Conservation (phyloP, 306 rosid species). For the Lagenaria siceraria region DNA sequence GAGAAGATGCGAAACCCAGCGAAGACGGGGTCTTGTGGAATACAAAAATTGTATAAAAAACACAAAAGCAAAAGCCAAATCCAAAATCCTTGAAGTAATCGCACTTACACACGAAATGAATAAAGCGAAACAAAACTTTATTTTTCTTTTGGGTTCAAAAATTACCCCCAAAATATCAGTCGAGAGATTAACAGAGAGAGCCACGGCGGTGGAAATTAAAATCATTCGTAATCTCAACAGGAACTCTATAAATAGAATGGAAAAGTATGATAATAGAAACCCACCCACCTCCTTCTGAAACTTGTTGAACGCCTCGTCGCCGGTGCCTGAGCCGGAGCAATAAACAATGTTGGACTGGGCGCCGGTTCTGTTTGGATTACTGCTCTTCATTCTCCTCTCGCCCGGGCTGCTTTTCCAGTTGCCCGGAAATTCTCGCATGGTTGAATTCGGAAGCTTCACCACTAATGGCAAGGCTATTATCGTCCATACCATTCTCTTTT, state of each 20-base stretch:
- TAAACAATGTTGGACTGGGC: constrained; percentile 43
- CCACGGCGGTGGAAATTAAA: neutral
- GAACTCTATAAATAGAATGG: neutral
- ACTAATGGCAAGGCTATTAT: constrained; percentile 41
- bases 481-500: constrained; percentile 37
- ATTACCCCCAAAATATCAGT: neutral
- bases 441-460: constrained; percentile 35
- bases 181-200: neutral
- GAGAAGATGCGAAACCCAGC: neutral
- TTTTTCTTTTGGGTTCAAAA: neutral
- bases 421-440: constrained; percentile 24
- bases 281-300: neutral
- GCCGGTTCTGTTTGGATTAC: constrained; percentile 28
- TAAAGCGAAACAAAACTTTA: neutral
- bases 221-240: neutral
- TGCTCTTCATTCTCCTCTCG: constrained; percentile 41
- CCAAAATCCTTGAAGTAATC: neutral
- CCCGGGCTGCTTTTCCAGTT: constrained; percentile 47
- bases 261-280: neutral
- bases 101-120: neutral
- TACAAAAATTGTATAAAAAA: neutral
- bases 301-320: neutral
- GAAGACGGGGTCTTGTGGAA: neutral
- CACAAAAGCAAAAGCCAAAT: neutral
- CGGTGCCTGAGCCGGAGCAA: neutral